Conservation (phyloP, 164 flowering plant species). For the Sedum album region DNA sequence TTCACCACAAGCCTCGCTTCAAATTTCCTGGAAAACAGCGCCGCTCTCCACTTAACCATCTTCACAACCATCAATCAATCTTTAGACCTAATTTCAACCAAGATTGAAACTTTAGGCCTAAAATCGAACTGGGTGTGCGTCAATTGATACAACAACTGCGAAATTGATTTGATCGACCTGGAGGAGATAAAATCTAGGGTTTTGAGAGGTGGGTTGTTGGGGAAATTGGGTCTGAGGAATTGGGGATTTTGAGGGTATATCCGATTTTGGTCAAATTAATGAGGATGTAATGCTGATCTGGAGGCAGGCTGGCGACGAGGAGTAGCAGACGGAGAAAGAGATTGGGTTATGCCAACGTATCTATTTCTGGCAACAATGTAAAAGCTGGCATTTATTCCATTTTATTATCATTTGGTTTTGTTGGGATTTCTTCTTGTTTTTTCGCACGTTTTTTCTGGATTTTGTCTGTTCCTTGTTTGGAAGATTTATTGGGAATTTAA, state of each 20-base stretch:
- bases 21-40: slow-evolving; percentile 1
- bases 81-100: neutral
- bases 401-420: neutral
- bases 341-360: neutral
- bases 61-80: neutral
- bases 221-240: neutral
- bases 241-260: neutral
- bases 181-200: neutral
- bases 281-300: neutral
- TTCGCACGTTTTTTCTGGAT: neutral
- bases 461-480: neutral
- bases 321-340: neutral
- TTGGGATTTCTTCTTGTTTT: neutral
- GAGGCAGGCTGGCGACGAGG: neutral
- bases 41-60: slow-evolving; percentile 7
- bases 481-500: neutral
- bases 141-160: neutral
- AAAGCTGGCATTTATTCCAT: neutral
- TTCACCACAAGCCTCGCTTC: slow-evolving; percentile 6
- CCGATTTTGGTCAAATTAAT: neutral
- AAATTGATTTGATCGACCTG: neutral
- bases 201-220: no score
- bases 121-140: neutral
- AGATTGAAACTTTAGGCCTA: neutral
- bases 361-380: slow-evolving; percentile 1